Evolutionary conservation across 345 rosid genomes (phyloP), one percentile per base, ranked within the genome.

Genomic region (Corymbia maculata): DNA sequence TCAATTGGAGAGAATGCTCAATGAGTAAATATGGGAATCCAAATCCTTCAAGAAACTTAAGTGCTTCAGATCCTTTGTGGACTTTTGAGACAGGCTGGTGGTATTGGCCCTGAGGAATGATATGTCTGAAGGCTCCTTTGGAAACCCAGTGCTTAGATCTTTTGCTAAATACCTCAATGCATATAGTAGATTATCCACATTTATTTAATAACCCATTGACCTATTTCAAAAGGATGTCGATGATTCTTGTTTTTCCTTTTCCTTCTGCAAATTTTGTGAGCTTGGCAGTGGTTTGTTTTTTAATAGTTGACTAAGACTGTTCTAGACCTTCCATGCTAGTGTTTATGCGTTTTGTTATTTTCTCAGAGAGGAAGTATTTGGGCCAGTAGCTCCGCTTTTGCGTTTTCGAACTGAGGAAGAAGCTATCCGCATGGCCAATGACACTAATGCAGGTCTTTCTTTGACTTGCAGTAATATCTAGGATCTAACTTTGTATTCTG

Each of bases 301-400:
- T 75, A 75, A 36, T 75, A 36, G 82, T 75, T 19, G 82, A 24
- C 49, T 70, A 75, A 36, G 47, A 75, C 49, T 75, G 47, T 75
- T 36, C 49, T 75, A 36, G 13, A 75, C 47, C 82, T 9, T 75
- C 49, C 82, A 36, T 85, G 86, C 66, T 32, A 51, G 13, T 85
- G 68, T 53, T 85, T 21, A 52, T 52, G 87, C 15, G 8, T 87
- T 61, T 57, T 66, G 47, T 30, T 86, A 64, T 88, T 86, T 79
- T 55, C 21, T 88, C 92, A 98, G 98, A 90, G 98, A 97, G 94
- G 99, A 98, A 93, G 95, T 96, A 55, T 98, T 98, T 79, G 99
- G 99, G 92, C 99, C 99, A 24, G 99, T 98, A 88, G 99, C 98
- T 70, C 98, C 99, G 47, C 93, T 98, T 68, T 85, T 95, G 92